These are phyloP conservation scores for Schrenkiella parvula DNA, from an alignment of 345 rosid species.

Conservation along the genomic window DNA sequence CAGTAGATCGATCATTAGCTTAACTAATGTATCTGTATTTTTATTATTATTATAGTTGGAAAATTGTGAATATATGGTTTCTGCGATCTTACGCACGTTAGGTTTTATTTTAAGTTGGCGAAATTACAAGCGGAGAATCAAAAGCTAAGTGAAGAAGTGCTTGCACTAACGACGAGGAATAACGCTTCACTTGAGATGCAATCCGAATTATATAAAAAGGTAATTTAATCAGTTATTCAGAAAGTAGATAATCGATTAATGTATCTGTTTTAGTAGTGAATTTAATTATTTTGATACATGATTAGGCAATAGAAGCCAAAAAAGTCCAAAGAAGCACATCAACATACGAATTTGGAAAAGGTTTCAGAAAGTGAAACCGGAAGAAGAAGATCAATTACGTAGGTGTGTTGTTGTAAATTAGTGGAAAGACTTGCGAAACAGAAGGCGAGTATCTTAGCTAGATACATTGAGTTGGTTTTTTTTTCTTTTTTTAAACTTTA, in stretches of 20 bases:
- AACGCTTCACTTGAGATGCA: slow-evolving; percentile 6
- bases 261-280: not conserved
- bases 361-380: not conserved
- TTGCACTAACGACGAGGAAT: slow-evolving; percentile 4
- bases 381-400: not conserved
- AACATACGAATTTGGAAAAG: not conserved
- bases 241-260: not conserved
- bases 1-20: not conserved
- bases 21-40: not conserved
- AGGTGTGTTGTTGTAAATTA: not conserved
- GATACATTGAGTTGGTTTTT: not conserved
- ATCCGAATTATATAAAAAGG: slow-evolving; percentile 12
- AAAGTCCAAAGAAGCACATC: not conserved
- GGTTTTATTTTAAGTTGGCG: not conserved
- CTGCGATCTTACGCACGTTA: not conserved
- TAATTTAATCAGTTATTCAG: not conserved
- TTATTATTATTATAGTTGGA: not conserved
- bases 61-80: not conserved
- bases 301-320: not conserved
- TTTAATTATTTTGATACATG: not conserved
- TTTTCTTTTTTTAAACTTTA: not conserved
- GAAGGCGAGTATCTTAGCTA: not conserved
- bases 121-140: slow-evolving; percentile 17
- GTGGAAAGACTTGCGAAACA: not conserved
- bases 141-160: slow-evolving; percentile 16